Conservation (phyloP, 345 rosid species). For the Eucalyptus tenuipes region DNA sequence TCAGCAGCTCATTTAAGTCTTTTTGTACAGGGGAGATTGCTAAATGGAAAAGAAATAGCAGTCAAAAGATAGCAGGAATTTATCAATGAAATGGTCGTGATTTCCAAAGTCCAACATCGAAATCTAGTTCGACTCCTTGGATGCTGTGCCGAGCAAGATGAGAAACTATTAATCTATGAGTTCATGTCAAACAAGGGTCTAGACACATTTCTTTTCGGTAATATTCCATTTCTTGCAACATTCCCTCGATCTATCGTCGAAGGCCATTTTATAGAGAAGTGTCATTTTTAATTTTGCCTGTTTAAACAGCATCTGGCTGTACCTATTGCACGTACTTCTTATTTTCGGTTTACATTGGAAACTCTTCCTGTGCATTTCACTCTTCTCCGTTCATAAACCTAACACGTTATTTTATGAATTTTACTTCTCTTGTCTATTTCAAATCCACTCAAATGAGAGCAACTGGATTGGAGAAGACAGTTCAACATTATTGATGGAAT, state of each 20-base stretch:
- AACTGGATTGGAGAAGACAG: constrained; percentile 22
- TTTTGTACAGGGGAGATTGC: constrained; percentile 1
- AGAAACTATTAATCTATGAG: constrained; percentile 18
- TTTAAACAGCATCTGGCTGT: not conserved
- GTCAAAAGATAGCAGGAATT: constrained; percentile 26
- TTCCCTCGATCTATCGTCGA: not conserved
- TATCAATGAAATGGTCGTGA: constrained; percentile 19
- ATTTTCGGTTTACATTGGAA: not conserved
- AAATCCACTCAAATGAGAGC: constrained; percentile 7
- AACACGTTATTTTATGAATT: not conserved
- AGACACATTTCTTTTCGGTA: constrained; percentile 14
- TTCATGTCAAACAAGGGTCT: constrained; percentile 24
- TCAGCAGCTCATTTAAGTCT: not conserved
- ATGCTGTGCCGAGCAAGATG: constrained; percentile 11
- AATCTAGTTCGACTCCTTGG: constrained; percentile 22
- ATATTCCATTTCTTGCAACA: not conserved
- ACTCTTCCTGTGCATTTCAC: not conserved
- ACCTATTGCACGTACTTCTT: not conserved
- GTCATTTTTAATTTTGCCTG: not conserved
- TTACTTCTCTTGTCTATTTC: constrained; percentile 9
- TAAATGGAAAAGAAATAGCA: constrained; percentile 17
- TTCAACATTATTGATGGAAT: constrained; percentile 32
- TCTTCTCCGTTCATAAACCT: not conserved
- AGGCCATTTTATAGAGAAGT: not conserved
- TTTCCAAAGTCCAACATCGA: constrained; percentile 21